Percentiles rank a stretch among this genome's conserved stretches.
Conservation (phyloP, 805 yeast genomes). For the Cyberlindnera misumaiensis region DNA sequence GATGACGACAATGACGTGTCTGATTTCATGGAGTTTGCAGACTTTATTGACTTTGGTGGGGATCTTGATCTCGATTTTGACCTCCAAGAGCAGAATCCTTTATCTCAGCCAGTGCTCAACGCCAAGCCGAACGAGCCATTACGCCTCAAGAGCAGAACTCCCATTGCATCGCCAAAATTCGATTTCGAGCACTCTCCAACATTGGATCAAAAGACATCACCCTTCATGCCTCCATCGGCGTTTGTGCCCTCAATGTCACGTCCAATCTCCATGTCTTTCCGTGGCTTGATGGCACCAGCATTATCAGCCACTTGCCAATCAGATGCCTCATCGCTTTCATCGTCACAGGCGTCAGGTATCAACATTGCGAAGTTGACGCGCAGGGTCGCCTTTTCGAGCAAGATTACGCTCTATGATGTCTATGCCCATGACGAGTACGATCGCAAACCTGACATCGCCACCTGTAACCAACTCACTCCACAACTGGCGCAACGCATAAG, state of each 20-base stretch:
- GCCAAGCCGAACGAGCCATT: slow-evolving; percentile 1
- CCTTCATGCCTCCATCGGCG: slow-evolving; percentile 17
- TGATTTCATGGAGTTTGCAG: slow-evolving; percentile 39
- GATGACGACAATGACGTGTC: slow-evolving; percentile 29
- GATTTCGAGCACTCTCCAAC: slow-evolving; percentile 1
- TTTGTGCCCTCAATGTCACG: slow-evolving; percentile 18
- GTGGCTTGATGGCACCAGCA: slow-evolving; percentile 55
- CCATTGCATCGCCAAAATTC: too few relatives aligned
- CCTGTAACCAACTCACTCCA: slow-evolving; percentile 89
- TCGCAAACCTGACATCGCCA: slow-evolving; percentile 86
- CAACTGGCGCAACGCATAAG: slow-evolving; percentile 77
- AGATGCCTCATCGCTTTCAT: slow-evolving; percentile 20
- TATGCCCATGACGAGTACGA: slow-evolving; percentile 81
- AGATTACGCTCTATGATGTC: slow-evolving; percentile 80
- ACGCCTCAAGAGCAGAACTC: too few relatives aligned
- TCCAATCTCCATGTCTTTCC: slow-evolving; percentile 46
- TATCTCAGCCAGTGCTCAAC: slow-evolving; percentile 14
- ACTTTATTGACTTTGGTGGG: slow-evolving; percentile 39
- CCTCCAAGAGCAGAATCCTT: slow-evolving; percentile 13
- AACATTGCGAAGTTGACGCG: neutral
- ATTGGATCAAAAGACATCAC: slow-evolving; percentile 11
- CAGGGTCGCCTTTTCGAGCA: slow-evolving; percentile 63
- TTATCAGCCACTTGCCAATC: slow-evolving; percentile 33
- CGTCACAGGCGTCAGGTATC: slow-evolving; percentile 17
- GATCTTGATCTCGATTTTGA: slow-evolving; percentile 31